Percentiles rank a stretch among this genome's conserved stretches.
Conservation (phyloP, 768 basidiomycete species). For the Dentipellis sp. region DNA sequence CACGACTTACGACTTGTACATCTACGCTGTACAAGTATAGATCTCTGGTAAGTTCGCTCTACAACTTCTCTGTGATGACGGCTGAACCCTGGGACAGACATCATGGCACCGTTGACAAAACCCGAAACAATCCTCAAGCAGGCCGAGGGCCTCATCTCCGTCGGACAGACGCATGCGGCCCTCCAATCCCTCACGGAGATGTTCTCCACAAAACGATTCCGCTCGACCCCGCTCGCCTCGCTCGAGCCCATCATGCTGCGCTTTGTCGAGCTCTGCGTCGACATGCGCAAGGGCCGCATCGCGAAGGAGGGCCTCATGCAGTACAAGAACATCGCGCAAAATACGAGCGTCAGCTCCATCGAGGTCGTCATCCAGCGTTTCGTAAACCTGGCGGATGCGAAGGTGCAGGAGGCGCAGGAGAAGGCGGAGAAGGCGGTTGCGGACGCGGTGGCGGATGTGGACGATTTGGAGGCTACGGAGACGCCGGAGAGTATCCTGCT, state of each 20-base stretch:
- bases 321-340: slow-evolving; percentile 97
- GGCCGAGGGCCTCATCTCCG: slow-evolving; percentile 89
- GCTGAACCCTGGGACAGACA: slow-evolving; percentile 8
- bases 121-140: slow-evolving; percentile 88
- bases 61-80: not conserved
- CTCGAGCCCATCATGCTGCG: slow-evolving; percentile 95
- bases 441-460: slow-evolving; percentile 61
- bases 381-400: slow-evolving; percentile 69
- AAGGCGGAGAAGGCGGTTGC: slow-evolving; percentile 69
- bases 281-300: slow-evolving; percentile 86
- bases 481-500: slow-evolving; percentile 89
- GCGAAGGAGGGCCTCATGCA: slow-evolving; percentile 95
- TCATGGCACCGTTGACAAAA: slow-evolving; percentile 85
- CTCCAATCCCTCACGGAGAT: slow-evolving; percentile 87
- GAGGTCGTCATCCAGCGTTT: slow-evolving; percentile 87
- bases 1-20: no score
- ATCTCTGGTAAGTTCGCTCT: no score
- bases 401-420: slow-evolving; percentile 80
- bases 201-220: slow-evolving; percentile 90
- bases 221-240: slow-evolving; percentile 77
- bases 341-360: slow-evolving; percentile 83
- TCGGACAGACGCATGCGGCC: slow-evolving; percentile 84
- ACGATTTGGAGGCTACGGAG: slow-evolving; percentile 93
- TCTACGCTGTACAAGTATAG: no score
- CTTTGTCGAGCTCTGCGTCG: slow-evolving; percentile 94